Conservation (phyloP, 176 grass and related monocot species). For the Oryza glumipatula region DNA sequence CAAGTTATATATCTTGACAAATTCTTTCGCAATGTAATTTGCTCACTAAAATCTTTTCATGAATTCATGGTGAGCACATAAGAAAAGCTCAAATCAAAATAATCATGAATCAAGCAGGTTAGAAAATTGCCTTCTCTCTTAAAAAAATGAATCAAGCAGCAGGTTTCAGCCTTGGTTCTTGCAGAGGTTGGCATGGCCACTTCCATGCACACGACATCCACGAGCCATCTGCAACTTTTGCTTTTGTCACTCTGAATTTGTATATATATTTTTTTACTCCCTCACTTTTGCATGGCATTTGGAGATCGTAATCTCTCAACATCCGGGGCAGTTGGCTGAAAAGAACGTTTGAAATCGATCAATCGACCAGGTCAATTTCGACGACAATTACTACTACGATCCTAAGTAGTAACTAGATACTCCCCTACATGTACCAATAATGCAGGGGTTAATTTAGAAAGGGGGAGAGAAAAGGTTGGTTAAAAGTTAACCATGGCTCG, state of each 20-base stretch:
- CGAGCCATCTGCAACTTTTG: neutral
- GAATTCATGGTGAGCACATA: neutral
- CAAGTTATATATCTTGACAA: neutral
- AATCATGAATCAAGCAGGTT: too few relatives aligned
- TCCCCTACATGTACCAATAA: neutral
- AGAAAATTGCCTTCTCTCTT: too few relatives aligned
- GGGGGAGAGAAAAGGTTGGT: neutral
- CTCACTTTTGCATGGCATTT: neutral
- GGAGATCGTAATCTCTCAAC: neutral
- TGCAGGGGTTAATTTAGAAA: neutral
- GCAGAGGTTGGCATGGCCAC: neutral
- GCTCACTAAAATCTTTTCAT: neutral
- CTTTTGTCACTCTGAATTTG: neutral
- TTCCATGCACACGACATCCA: constrained; percentile 38
- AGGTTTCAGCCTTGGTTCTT: neutral
- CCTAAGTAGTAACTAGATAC: neutral
- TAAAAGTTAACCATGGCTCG: neutral
- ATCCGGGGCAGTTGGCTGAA: constrained; percentile 27
- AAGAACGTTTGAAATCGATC: neutral
- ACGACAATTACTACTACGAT: constrained; percentile 5
- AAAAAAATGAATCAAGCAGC: too few relatives aligned
- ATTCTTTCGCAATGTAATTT: neutral
- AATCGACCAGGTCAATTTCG: too few relatives aligned
- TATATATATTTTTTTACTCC: neutral
- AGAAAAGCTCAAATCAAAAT: neutral